Evolutionary conservation across 768 basidiomycete species (phyloP).

Genomic region (Leucogyrophana mollusca): DNA sequence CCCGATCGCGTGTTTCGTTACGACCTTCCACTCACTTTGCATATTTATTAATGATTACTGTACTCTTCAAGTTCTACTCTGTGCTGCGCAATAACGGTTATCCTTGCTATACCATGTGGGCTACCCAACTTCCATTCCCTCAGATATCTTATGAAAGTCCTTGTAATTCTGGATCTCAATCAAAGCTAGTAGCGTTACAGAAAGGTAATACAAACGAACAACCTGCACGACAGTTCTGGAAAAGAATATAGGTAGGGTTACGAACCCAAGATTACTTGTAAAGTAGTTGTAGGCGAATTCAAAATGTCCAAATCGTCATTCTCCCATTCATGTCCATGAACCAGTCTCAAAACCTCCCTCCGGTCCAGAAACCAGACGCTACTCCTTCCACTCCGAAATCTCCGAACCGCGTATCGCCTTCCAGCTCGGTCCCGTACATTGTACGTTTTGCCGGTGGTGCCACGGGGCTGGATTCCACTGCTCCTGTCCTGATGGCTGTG

Average conservation of each 20-base stretch:
- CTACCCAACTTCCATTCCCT: too few relatives aligned
- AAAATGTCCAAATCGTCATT: too few relatives aligned
- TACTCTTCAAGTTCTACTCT: too few relatives aligned
- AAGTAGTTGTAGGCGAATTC: too few relatives aligned
- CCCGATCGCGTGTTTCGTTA: too few relatives aligned
- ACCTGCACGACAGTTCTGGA: neutral
- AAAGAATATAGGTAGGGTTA: neutral
- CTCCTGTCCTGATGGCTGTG: conserved; percentile 35
- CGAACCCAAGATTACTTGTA: too few relatives aligned
- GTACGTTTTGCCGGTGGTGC: conserved; percentile 57
- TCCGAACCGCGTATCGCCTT: conserved; percentile 80
- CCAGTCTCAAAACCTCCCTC: conserved; percentile 45
- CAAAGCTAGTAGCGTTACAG: neutral
- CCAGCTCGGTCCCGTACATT: conserved; percentile 83
- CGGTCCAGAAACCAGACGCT: conserved; percentile 69
- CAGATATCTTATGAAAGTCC: too few relatives aligned
- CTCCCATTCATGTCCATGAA: too few relatives aligned
- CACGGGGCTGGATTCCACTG: conserved; percentile 40
- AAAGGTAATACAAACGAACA: conserved; percentile 1
- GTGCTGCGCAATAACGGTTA: too few relatives aligned
- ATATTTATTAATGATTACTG: too few relatives aligned
- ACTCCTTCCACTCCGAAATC: conserved; percentile 82
- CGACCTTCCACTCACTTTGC: too few relatives aligned
- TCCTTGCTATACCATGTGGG: too few relatives aligned
- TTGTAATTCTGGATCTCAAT: conserved; percentile 4